Percentiles rank a stretch among this genome's conserved stretches.
phyloP scores from a whole-genome alignment of 768 basidiomycete genomes.

The Lentinus brumalis region DNA sequence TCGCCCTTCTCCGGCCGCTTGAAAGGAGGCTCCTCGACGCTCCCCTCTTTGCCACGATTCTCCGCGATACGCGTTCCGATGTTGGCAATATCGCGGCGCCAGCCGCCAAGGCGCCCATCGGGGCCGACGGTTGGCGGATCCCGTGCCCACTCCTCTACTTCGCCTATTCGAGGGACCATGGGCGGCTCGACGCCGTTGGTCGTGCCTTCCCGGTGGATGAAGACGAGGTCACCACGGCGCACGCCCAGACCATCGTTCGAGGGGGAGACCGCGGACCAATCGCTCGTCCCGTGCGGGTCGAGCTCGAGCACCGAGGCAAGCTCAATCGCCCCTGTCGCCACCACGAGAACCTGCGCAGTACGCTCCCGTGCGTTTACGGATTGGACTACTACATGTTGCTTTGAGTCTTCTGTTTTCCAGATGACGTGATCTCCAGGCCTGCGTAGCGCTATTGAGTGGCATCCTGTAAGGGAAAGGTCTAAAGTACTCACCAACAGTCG shows the following conservation, averaged over 20 bases:
- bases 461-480: background rate
- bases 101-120: slow-evolving; percentile 59
- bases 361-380: slow-evolving; percentile 71
- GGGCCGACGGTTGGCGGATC: slow-evolving; percentile 50
- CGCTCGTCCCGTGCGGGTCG: slow-evolving; percentile 77
- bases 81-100: slow-evolving; percentile 74
- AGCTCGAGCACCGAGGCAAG: slow-evolving; percentile 84
- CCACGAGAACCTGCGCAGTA: slow-evolving; percentile 65
- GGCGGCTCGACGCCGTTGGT: slow-evolving; percentile 74
- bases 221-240: slow-evolving; percentile 80
- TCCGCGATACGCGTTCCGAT: slow-evolving; percentile 61
- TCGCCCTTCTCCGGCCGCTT: slow-evolving; percentile 43
- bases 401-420: slow-evolving; percentile 75
- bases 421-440: slow-evolving; percentile 93
- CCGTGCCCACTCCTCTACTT: slow-evolving; percentile 78
- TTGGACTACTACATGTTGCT: slow-evolving; percentile 74
- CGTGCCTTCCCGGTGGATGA: slow-evolving; percentile 69
- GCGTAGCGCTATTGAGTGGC: background rate
- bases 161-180: slow-evolving; percentile 81
- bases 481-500: slow-evolving; percentile 73
- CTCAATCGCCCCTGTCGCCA: slow-evolving; percentile 56
- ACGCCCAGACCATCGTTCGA: slow-evolving; percentile 72
- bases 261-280: slow-evolving; percentile 45
- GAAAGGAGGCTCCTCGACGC: slow-evolving; percentile 43
- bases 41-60: slow-evolving; percentile 39